Base-by-base conservation (phyloP, 108 stramenopile species). In the Cyclotella distinguenda region DNA sequence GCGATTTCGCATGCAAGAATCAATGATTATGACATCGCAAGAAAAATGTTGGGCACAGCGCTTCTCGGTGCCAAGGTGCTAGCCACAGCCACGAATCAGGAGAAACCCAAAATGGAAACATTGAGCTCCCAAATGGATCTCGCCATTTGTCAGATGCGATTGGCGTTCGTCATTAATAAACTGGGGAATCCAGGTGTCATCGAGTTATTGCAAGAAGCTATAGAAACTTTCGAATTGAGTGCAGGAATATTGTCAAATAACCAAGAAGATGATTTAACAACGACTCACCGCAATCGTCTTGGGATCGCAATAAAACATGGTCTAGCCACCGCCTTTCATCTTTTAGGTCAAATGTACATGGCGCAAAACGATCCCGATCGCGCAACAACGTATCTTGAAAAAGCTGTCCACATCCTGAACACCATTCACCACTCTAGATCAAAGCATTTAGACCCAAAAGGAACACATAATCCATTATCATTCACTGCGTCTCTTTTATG, bases 1-100 rank as follows among this genome's bases (percentile, higher is more conserved):
- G 74, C 62, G 21, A 67, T 46, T 13, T 48, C 67, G 15, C 51
- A 76, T 61, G 34, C 66, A 52, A 63, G 74, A 57, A 68, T 12
- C 3, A 47, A 36, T 23, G 62, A 68, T 21, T 58, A 63, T 32
- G 39, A 47, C 2, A 64, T 36, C 12, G 74, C 67, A 2, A 67
- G 51, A 7, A 32, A 48, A 49, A 40, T 66, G 6, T 40, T 76
- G 46, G 45, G 5, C 3, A 19, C 32, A 15, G 26, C 61, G 23
- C 67, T 64, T 36, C n/a, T 25, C 10, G 21, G 27, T 21, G 45
- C n/a, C 23, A 62, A 42, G 4, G 42, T 22, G 13, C 32, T 16
- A 21, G 46, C 55, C 33, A 47, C 62, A 27, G 50, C 25, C 36
- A 50, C 7, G 36, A 18, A 33, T 50, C 22, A 49, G 33, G 34